Evolutionary conservation across 352 stramenopile species (phyloP).

Genomic region (Phytophthora cactorum): DNA sequence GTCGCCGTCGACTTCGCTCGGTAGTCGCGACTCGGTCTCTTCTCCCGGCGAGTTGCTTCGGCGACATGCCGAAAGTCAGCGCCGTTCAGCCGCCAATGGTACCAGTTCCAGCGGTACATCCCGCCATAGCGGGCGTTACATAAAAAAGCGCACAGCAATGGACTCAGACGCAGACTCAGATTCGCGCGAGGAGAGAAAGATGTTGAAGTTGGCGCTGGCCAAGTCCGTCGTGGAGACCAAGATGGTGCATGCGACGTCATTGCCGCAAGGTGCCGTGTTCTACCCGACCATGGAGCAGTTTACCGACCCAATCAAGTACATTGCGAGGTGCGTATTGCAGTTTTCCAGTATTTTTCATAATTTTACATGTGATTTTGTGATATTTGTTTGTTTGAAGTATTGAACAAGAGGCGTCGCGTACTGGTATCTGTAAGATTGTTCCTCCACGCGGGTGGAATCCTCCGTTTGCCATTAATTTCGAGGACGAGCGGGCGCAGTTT

Average conservation of each 20-base stretch:
- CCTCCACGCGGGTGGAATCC: conserved; percentile 95
- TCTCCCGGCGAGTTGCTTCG: conserved; percentile 22
- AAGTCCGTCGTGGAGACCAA: conserved; percentile 66
- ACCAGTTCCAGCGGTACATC: conserved; percentile 41
- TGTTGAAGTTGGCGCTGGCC: conserved; percentile 70
- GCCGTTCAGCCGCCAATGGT: conserved; percentile 9
- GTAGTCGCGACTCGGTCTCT: conserved; percentile 20
- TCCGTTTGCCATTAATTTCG: conserved; percentile 69
- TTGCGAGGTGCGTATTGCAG: conserved; percentile 54
- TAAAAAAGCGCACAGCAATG: conserved; percentile 39
- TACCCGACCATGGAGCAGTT: conserved; percentile 90
- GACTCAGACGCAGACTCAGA: conserved; percentile 33
- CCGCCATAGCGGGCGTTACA: conserved; percentile 35
- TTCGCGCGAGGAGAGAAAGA: conserved; percentile 44
- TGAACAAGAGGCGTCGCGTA: conserved; percentile 57
- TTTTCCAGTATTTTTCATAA: neutral
- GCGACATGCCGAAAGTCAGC: conserved; percentile 33
- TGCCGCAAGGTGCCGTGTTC: conserved; percentile 66
- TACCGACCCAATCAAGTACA: conserved; percentile 89
- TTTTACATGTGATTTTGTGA: conserved; percentile 3
- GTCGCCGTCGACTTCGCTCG: conserved; percentile 1
- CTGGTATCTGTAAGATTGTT: conserved; percentile 98
- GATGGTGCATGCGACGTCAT: conserved; percentile 28
- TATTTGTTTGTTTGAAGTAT: conserved; percentile 45
- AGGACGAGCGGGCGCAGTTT: conserved; percentile 72